These are phyloP conservation scores for Neodidymelliopsis sp. DNA, from an alignment of 2,329 filamentous ascomycete species.

Conservation along the genomic window DNA sequence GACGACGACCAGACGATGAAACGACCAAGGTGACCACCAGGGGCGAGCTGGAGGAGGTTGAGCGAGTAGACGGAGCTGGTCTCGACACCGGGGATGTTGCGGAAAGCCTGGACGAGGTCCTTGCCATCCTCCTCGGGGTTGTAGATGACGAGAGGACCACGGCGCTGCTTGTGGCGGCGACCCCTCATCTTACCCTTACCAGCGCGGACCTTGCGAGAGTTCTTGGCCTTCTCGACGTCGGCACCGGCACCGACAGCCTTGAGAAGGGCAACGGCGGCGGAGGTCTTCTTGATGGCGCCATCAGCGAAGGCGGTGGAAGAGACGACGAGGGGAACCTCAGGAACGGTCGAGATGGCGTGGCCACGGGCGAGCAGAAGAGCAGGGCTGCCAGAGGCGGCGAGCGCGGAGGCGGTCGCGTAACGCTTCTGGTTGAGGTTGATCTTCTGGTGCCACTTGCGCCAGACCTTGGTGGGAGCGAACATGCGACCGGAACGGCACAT, in stretches of 20 bases:
- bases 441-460: conserved; percentile 99
- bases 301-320: conserved; percentile 88
- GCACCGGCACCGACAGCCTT: conserved; percentile 88
- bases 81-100: conserved; percentile 99
- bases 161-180: conserved; percentile 96
- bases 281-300: conserved; percentile 84
- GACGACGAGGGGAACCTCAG: conserved; percentile 96
- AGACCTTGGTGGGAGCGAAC: conserved; percentile 99
- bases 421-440: conserved; percentile 99
- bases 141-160: conserved; percentile 97
- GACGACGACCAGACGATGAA: conserved; percentile 99
- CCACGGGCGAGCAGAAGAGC: conserved; percentile 96
- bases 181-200: conserved; percentile 99
- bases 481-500: conserved; percentile 99
- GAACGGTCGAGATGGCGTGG: conserved; percentile 89
- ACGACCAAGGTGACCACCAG: conserved; percentile 97
- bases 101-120: conserved; percentile 92
- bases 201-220: conserved; percentile 94
- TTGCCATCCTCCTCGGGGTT: conserved; percentile 94
- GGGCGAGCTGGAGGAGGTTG: conserved; percentile 98
- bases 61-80: conserved; percentile 91
- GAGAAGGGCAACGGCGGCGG: conserved; percentile 84
- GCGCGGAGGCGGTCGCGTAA: conserved; percentile 95
- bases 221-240: conserved; percentile 95
- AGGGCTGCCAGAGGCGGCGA: conserved; percentile 94